Base-by-base conservation (phyloP, 768 basidiomycete genomes). In the Pisolithus orientalis region DNA sequence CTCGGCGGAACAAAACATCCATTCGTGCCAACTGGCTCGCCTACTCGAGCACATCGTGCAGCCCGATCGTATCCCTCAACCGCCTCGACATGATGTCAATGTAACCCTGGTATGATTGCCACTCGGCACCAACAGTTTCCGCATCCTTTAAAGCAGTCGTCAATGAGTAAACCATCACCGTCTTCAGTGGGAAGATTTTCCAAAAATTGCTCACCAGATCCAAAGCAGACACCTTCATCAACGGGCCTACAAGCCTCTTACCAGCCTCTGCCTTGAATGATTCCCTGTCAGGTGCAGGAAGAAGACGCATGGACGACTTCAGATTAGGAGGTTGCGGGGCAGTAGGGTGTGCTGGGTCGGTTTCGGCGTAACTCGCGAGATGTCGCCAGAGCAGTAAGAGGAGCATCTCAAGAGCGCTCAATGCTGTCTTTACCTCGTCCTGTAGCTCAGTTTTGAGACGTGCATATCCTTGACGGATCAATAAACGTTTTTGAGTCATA, bases 341-440 rank as follows among this genome's bases (percentile, higher is more conserved):
- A 9, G 27, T 49, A 13, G 47, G 32, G 28, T 39, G 50, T 24
- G 59, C 47, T 1, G 47, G 8, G 64, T 72, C 45, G 58, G 70
- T 58, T 65, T 67, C 61, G 38, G 75, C 65, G 66, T 87, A 94
- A 62, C 83, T 82, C 13, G 79, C 75, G 28, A 90, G 62, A 60
- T 94, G 93, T 14, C 90, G 77, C 86, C 88, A 92, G 9, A 91
- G 70, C 17, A 94, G 74, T 16, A 94, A 73, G 8, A 94, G 73
- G 5, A 88, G 65, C 80, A 92, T 86, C 67, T 94, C 93, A 47
- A 82, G 69, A 14, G 84, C 54, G 86, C 86, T 74, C 2, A 90
- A 72, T 11, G 83, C 66, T 25, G 76, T 73, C 54, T 78, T 77
- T 6, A 82, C 79, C 9, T 77, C 75, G 17, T 69, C 64, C 50